Percentiles rank a stretch among this genome's conserved stretches.
phyloP scores from a whole-genome alignment of 768 basidiomycete genomes.

The Piloderma croceum region DNA sequence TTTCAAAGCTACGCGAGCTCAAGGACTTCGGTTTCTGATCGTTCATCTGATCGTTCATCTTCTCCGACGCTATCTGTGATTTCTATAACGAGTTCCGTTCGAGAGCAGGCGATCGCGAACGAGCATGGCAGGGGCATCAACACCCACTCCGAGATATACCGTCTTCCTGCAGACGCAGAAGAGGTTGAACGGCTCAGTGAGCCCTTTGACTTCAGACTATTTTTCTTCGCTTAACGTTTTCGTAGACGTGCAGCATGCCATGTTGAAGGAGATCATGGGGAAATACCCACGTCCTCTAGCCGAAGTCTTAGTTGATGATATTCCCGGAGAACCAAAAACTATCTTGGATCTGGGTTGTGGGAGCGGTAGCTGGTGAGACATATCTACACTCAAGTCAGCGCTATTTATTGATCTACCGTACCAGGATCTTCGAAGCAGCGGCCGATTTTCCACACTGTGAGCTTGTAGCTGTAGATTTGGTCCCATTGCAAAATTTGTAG shows the following conservation, averaged over 20 bases:
- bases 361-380: constrained; percentile 64
- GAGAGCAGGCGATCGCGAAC: constrained; percentile 50
- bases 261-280: constrained; percentile 62
- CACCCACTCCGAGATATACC: constrained; percentile 75
- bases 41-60: too few species aligned
- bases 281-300: constrained; percentile 57
- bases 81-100: constrained; percentile 61
- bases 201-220: constrained; percentile 16
- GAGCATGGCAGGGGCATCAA: constrained; percentile 70
- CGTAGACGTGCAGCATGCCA: constrained; percentile 60
- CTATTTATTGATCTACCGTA: constrained; percentile 9
- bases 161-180: constrained; percentile 73
- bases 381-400: too few species aligned
- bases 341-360: constrained; percentile 77
- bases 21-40: too few species aligned
- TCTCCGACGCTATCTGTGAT: constrained; percentile 67
- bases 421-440: constrained; percentile 72
- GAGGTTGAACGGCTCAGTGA: constrained; percentile 65
- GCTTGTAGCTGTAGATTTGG: constrained; percentile 71
- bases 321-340: constrained; percentile 52
- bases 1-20: constrained; percentile 40
- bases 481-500: constrained; percentile 72
- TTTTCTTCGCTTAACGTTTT: constrained; percentile 9
- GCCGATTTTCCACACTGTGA: constrained; percentile 64
- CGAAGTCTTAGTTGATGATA: constrained; percentile 55